Percentiles rank a stretch among this genome's conserved stretches.
Conservation (phyloP, 2,329 filamentous ascomycete species). For the Chaetothyriales sp. region DNA sequence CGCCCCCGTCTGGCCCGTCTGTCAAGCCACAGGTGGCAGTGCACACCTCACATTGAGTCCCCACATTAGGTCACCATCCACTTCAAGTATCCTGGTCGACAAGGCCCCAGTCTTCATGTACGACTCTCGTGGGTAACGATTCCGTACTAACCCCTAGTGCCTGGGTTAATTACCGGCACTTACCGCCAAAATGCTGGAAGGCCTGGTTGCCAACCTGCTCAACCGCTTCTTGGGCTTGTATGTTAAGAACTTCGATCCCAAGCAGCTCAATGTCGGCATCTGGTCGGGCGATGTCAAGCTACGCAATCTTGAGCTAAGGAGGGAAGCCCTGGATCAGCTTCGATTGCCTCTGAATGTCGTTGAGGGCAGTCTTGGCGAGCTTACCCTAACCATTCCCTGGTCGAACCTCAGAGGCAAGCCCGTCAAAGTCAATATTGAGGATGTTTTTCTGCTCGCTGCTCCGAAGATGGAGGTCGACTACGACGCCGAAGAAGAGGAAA, state of each 20-base stretch:
- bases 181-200: slow-evolving; percentile 73
- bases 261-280: slow-evolving; percentile 95
- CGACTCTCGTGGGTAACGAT: not conserved
- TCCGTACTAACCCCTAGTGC: slow-evolving; percentile 37
- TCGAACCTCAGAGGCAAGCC: slow-evolving; percentile 90
- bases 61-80: not conserved
- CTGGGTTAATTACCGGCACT: slow-evolving; percentile 62
- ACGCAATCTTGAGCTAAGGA: slow-evolving; percentile 76
- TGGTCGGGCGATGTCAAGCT: slow-evolving; percentile 98
- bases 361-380: slow-evolving; percentile 80
- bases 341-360: slow-evolving; percentile 93
- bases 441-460: slow-evolving; percentile 89
- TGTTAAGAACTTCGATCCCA: slow-evolving; percentile 97
- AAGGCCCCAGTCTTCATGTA: not conserved
- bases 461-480: slow-evolving; percentile 93
- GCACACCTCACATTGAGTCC: not conserved
- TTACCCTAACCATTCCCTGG: slow-evolving; percentile 92
- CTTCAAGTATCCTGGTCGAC: not conserved
- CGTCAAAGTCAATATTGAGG: slow-evolving; percentile 87
- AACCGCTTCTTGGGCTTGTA: slow-evolving; percentile 99
- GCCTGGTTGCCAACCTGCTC: slow-evolving; percentile 87
- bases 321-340: slow-evolving; percentile 92
- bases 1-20: not conserved
- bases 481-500: slow-evolving; percentile 81
- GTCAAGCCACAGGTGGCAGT: not conserved